Percentiles rank a stretch among this genome's conserved stretches.
Evolutionary conservation across 2,329 filamentous ascomycete species (phyloP).

Genomic region (Xylariaceae sp.): DNA sequence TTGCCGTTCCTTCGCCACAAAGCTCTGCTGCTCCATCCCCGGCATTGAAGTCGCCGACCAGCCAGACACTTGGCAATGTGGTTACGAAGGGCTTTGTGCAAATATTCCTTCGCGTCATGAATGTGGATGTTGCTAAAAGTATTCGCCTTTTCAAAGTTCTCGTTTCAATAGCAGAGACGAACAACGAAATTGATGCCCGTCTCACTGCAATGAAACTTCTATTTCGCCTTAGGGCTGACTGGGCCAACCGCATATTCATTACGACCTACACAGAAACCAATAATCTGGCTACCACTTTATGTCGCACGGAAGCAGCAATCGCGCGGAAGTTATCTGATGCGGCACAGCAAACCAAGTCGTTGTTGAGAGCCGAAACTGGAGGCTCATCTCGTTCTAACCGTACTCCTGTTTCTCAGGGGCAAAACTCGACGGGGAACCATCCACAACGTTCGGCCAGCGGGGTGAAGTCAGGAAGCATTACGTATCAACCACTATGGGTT

Average conservation of each 20-base stretch:
- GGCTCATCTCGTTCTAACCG: conserved; percentile 40
- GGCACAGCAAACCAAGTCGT: conserved; percentile 37
- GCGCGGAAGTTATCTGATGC: conserved; percentile 49
- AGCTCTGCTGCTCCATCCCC: conserved; percentile 20
- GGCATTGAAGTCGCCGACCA: conserved; percentile 18
- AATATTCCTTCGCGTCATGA: conserved; percentile 71
- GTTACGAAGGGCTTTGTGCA: conserved; percentile 65
- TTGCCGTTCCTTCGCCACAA: conserved; percentile 32
- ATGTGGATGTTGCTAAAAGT: conserved; percentile 59
- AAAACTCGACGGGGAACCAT: conserved; percentile 39
- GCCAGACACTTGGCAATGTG: conserved; percentile 61
- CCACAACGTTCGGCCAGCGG: conserved; percentile 41
- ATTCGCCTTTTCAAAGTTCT: conserved; percentile 57
- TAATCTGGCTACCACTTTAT: conserved; percentile 65
- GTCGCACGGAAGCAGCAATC: conserved; percentile 54
- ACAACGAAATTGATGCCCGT: conserved; percentile 61
- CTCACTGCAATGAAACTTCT: conserved; percentile 71
- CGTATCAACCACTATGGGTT: conserved; percentile 52
- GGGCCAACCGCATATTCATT: conserved; percentile 69
- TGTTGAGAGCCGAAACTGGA: conserved; percentile 42
- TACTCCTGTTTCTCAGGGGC: conserved; percentile 47
- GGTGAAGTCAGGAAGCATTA: conserved; percentile 30
- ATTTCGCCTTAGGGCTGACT: conserved; percentile 78
- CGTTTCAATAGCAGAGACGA: conserved; percentile 57
- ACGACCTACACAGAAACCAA: conserved; percentile 65